Base-by-base conservation (phyloP, 257 asterid genomes). In the Solanum etuberosum region DNA sequence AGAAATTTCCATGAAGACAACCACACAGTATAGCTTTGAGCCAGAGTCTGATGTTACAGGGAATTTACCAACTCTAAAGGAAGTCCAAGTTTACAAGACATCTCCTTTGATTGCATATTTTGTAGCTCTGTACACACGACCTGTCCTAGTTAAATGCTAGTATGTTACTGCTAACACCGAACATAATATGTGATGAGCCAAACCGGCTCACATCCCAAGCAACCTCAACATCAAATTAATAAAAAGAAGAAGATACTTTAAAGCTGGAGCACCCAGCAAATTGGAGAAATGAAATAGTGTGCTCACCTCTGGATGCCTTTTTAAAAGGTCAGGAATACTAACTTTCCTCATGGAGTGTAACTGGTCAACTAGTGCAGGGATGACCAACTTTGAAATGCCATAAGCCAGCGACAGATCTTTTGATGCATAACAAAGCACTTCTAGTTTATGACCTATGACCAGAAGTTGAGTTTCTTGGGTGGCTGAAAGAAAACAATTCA, bases 341-440 rank as follows among this genome's bases (percentile, higher is more conserved):
- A 90, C 93, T 90, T 90, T 93, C 94, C 93, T 93, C 91, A 94
- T 80, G 38, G 95, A 90, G 88, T 91, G 91, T 78, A 97, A 88
- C 91, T 95, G 98, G 85, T 93, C 96, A 90, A 93, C 91, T 84
- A 97, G 90, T 37, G 95, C 98, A 88, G 99, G 98, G 90, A 97
- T 92, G 91, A 95, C 90, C 81, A 97, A 90, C 88, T 94, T 93
- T 25, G 96, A 93, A 86, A 97, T 89, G 85, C 93, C 87, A 89
- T 91, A 86, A 35, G 89, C 89, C 90, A 97, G 80, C 40, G 88
- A 90, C 83, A 93, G 87, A 89, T 94, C 95, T 93, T 93, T 97
- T 13, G 94, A 88, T 15, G 94, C 96, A 88, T 94, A 97, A 89
- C 95, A 91, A 84, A 97, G 84, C 87, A 97, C 95, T 90, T 95